Base-by-base conservation (phyloP, 768 basidiomycete species). In the Hypsizygus marmoreus region DNA sequence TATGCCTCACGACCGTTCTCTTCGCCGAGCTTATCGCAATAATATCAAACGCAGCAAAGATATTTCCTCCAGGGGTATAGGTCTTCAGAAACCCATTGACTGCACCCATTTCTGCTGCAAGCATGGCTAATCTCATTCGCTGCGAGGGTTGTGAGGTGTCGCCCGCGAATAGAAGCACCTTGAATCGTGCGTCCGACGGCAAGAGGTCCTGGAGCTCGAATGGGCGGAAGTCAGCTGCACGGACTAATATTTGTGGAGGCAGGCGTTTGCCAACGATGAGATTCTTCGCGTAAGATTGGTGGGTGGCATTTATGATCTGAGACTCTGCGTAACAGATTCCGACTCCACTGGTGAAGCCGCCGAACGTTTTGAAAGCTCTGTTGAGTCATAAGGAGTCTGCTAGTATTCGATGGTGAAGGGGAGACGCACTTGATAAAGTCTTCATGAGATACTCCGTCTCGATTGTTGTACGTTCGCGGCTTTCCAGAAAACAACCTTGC, bases 401-500 rank as follows among this genome's bases (percentile, higher is more conserved):
- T n/a, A n/a, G n/a, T n/a, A n/a, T n/a, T n/a, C n/a, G n/a, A n/a
- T n/a, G n/a, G n/a, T n/a, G n/a, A n/a, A n/a, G n/a, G n/a, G 6
- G 25, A 44, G 34, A 54, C 61, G 41, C 51, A 75, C 76, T 64
- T 55, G n/a, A 76, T 55, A 56, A 83, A 80, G 24, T 77, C 73
- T 25, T 73, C 69, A 43, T 77, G 76, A 1, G 79, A 73, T n/a
- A 83, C 76, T 14, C 81, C 80, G 28, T 75, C 70, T 40, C 68
- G 58, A 37, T 72, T 59, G 2, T 69, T 65, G 25, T 66, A 63
- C 4, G 79, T 80, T 24, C 72, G 69, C 4, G 85, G 82, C 59
- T 84, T 85, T 29, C 78, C 79, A 17, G 85, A 87, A 60, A 86
- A 87, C n/a, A 87, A 65, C 11, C 71, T 69, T 7, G 84, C 73